Conservation (phyloP, 2,329 filamentous ascomycete genomes). For the Alternaria novae-zelandiae region DNA sequence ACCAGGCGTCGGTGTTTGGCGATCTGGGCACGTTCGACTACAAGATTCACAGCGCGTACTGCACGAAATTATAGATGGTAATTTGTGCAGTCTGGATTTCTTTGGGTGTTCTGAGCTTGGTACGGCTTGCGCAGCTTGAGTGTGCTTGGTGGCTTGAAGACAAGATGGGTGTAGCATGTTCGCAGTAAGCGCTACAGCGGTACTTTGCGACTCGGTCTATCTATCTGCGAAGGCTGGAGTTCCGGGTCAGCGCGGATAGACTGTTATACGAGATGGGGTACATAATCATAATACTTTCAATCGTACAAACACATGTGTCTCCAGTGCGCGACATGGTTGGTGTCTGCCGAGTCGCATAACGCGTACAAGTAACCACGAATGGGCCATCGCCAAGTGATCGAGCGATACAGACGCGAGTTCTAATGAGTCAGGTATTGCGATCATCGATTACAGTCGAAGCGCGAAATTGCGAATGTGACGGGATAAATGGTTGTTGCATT, state of each 20-base stretch:
- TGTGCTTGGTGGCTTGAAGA: neutral
- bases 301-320: neutral
- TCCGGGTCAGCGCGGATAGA: neutral
- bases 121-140: neutral
- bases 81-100: neutral
- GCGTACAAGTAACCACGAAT: neutral
- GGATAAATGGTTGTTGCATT: neutral
- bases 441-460: neutral
- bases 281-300: neutral
- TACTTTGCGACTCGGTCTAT: neutral
- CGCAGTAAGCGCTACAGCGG: neutral
- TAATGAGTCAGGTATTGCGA: neutral
- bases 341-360: neutral
- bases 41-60: neutral
- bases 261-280: neutral
- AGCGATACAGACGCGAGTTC: neutral
- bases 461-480: neutral
- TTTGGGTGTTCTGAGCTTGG: neutral
- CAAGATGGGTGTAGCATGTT: neutral
- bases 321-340: neutral
- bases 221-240: neutral
- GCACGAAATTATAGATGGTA: neutral
- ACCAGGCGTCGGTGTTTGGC: neutral
- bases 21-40: neutral
- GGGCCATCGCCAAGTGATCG: neutral